Conservation (phyloP, 2,329 filamentous ascomycete genomes). For the Leptographium wingfieldii region DNA sequence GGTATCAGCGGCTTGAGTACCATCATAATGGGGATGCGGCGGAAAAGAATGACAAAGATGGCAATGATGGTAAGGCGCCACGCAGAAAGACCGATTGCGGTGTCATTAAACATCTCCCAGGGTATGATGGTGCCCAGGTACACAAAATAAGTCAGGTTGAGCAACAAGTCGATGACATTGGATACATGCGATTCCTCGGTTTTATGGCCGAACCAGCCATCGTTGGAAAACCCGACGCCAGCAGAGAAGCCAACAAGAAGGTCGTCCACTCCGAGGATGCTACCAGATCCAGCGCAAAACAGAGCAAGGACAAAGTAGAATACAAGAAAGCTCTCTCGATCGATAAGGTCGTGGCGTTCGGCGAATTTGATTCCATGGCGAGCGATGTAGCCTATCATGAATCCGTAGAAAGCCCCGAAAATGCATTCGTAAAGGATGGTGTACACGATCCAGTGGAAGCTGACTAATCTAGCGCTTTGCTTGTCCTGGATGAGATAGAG, state of each 20-base stretch:
- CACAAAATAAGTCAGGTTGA: conserved; percentile 97
- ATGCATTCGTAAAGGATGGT: conserved; percentile 93
- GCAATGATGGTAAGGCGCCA: conserved; percentile 92
- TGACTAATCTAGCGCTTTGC: conserved; percentile 53
- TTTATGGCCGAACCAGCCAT: conserved; percentile 97
- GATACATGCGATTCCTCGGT: conserved; percentile 97
- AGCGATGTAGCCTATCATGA: conserved; percentile 75
- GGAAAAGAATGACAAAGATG: conserved; percentile 89
- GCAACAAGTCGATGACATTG: conserved; percentile 93
- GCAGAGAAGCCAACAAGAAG: conserved; percentile 87
- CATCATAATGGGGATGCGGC: conserved; percentile 91
- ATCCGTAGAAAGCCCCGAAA: conserved; percentile 82
- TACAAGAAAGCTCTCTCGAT: conserved; percentile 92
- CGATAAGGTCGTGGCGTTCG: conserved; percentile 74
- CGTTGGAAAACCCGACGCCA: conserved; percentile 97
- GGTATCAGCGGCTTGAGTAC: conserved; percentile 83
- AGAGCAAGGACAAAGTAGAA: conserved; percentile 97
- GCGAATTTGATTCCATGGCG: conserved; percentile 82
- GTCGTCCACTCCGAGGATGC: conserved; percentile 84
- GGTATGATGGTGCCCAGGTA: conserved; percentile 96
- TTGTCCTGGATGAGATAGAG: conserved; percentile 81
- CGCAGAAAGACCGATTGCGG: conserved; percentile 59
- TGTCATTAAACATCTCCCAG: conserved; percentile 80
- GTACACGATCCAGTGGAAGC: conserved; percentile 77
- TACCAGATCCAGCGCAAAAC: conserved; percentile 89